These are phyloP conservation scores for Flagelloscypha sp. DNA, from an alignment of 768 basidiomycete genomes.

Conservation along the genomic window DNA sequence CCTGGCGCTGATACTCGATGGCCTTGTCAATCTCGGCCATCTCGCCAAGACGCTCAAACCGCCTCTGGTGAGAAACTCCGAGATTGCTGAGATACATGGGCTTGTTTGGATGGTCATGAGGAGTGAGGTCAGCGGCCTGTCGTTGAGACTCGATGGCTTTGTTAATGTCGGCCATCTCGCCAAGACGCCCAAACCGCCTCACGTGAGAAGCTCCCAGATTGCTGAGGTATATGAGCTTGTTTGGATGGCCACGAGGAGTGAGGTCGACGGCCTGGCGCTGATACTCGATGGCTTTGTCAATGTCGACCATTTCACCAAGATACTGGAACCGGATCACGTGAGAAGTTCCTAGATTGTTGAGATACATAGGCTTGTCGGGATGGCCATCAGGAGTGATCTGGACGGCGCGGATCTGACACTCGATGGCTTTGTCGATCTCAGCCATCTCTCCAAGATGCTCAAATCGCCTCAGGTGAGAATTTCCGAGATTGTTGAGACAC, in stretches of 20 bases:
- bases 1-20: background rate
- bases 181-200: background rate
- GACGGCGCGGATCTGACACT: too few species aligned
- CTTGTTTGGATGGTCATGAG: slow-evolving; percentile 1
- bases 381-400: background rate
- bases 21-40: slow-evolving; percentile 1
- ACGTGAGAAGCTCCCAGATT: background rate
- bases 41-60: slow-evolving; percentile 1
- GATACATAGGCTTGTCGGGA: background rate
- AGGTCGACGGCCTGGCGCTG: background rate
- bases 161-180: background rate
- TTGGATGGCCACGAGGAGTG: background rate
- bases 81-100: slow-evolving; percentile 1
- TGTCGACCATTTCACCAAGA: background rate
- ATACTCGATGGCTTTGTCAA: background rate
- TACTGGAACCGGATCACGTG: background rate
- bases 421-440: too few species aligned
- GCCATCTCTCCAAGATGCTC: too few species aligned
- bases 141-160: background rate
- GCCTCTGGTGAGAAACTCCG: background rate
- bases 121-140: background rate
- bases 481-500: too few species aligned
- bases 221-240: slow-evolving; percentile 1
- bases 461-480: too few species aligned
- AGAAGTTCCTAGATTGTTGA: slow-evolving; percentile 1